Evolutionary conservation across 2,329 filamentous ascomycete genomes (phyloP).

Genomic region (Tolypocladium nubicola): DNA sequence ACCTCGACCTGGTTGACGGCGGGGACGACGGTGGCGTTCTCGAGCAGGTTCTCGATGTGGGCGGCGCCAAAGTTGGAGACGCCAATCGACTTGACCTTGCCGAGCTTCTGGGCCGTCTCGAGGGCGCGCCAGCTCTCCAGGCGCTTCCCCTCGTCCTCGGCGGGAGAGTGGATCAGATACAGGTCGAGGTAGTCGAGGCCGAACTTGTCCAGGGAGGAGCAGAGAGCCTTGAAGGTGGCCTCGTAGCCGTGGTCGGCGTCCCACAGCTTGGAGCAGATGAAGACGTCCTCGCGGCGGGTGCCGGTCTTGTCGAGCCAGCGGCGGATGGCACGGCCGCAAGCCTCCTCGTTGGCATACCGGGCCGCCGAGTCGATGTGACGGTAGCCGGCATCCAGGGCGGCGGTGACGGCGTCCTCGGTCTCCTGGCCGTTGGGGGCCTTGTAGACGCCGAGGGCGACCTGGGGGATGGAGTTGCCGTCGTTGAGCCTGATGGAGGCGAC

Average conservation of each 20-base stretch:
- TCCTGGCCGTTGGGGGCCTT: conserved; percentile 39
- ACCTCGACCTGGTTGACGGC: conserved; percentile 72
- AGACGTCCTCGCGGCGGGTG: conserved; percentile 56
- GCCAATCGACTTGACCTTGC: conserved; percentile 59
- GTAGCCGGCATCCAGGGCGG: conserved; percentile 47
- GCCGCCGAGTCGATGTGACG: conserved; percentile 45
- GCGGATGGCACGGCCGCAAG: conserved; percentile 61
- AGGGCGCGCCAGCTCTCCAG: conserved; percentile 65
- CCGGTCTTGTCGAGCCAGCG: conserved; percentile 54
- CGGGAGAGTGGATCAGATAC: conserved; percentile 53
- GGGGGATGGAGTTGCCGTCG: conserved; percentile 59
- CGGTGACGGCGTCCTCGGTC: conserved; percentile 48
- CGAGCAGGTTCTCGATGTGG: conserved; percentile 47
- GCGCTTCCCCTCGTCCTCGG: conserved; percentile 57
- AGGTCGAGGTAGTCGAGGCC: conserved; percentile 63
- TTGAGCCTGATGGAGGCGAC: conserved; percentile 49
- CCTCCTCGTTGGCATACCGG: conserved; percentile 54
- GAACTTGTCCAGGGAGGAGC: conserved; percentile 56
- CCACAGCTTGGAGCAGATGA: conserved; percentile 62
- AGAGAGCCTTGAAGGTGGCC: conserved; percentile 46
- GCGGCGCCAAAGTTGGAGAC: conserved; percentile 68
- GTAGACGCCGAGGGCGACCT: conserved; percentile 37
- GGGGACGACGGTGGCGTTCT: conserved; percentile 48
- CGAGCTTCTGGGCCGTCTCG: conserved; percentile 53
- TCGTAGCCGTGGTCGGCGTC: conserved; percentile 29